Evolutionary conservation across 768 basidiomycete species (phyloP).

Genomic region (Hortiboletus flavorubellus): DNA sequence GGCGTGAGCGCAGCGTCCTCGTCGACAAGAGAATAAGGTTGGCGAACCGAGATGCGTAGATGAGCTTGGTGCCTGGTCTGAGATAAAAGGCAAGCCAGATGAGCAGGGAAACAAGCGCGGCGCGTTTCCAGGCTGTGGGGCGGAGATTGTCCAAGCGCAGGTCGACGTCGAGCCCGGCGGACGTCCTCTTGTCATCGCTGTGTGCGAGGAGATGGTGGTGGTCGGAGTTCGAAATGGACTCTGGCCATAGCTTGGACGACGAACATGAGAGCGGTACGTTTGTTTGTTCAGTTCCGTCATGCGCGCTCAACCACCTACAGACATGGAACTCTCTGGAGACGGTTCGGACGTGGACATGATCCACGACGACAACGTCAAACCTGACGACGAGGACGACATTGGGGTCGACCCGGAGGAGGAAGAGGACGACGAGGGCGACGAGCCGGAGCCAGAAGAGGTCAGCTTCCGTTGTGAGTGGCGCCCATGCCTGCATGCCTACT

Average conservation of each 20-base stretch:
- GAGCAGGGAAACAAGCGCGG: constrained; percentile 41
- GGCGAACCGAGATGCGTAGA: constrained; percentile 63
- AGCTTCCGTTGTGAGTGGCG: not conserved
- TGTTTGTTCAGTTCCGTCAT: not conserved
- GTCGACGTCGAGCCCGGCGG: not conserved
- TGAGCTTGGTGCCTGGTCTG: constrained; percentile 27
- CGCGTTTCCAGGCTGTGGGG: constrained; percentile 46
- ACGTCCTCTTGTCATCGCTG: not conserved
- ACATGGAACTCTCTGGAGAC: constrained; percentile 23
- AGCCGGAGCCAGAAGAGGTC: constrained; percentile 15
- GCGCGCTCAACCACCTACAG: constrained; percentile 11
- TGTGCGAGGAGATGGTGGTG: constrained; percentile 13
- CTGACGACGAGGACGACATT: constrained; percentile 16
- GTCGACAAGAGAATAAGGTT: too few species aligned
- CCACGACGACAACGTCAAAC: constrained; percentile 13
- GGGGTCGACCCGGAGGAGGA: constrained; percentile 33
- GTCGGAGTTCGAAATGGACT: constrained; percentile 25
- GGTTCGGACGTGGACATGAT: constrained; percentile 38
- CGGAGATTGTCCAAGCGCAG: constrained; percentile 37
- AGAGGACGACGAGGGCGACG: constrained; percentile 30
- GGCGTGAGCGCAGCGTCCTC: not conserved
- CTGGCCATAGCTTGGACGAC: not conserved
- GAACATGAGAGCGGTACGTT: not conserved
- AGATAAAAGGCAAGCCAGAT: constrained; percentile 41
- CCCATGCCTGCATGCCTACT: not conserved